A percentile compares a stretch with the other conserved stretches of the same genome.
phyloP scores from a whole-genome alignment of 2,329 filamentous ascomycete species.

The Xylariaceae sp. region DNA sequence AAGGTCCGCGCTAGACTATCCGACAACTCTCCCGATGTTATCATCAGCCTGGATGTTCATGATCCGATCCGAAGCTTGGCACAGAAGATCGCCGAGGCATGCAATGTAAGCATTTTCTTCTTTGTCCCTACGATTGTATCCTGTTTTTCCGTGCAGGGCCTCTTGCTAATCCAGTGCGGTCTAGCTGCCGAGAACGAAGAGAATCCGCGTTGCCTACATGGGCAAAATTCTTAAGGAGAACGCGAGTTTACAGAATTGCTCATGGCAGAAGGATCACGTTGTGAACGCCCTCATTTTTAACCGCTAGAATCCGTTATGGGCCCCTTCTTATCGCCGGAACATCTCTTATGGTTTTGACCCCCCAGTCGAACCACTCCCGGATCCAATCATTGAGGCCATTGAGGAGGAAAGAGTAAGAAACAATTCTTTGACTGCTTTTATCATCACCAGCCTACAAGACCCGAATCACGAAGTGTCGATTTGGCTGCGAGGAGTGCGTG shows the following conservation, averaged over 20 bases:
- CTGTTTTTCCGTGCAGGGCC: conserved; percentile 5
- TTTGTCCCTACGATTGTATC: conserved; percentile 2
- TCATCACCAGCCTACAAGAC: too few species aligned
- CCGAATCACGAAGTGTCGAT: too few species aligned
- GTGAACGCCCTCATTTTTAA: conserved; percentile 71
- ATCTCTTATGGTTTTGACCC: too few species aligned
- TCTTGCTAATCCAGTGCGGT: too few species aligned
- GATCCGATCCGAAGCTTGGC: conserved; percentile 64
- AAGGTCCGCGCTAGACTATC: conserved; percentile 61
- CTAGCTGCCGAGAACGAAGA: conserved; percentile 55
- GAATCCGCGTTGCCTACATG: conserved; percentile 72
- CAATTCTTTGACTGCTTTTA: too few species aligned
- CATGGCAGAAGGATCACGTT: conserved; percentile 71
- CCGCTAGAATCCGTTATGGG: conserved; percentile 31
- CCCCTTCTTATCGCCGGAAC: too few species aligned
- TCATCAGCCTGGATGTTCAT: conserved; percentile 51
- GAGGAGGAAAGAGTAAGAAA: too few species aligned
- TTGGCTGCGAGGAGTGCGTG: too few species aligned
- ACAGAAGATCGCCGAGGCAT: conserved; percentile 59
- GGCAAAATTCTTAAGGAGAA: conserved; percentile 74
- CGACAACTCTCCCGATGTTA: conserved; percentile 62
- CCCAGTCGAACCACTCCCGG: too few species aligned
- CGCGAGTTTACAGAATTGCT: conserved; percentile 61
- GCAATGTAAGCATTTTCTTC: conserved; percentile 48
- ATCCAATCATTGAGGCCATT: too few species aligned